A percentile compares a stretch with the other conserved stretches of the same genome.
Conservation (phyloP, 2,329 filamentous ascomycete species). For the Cercospora zeina region DNA sequence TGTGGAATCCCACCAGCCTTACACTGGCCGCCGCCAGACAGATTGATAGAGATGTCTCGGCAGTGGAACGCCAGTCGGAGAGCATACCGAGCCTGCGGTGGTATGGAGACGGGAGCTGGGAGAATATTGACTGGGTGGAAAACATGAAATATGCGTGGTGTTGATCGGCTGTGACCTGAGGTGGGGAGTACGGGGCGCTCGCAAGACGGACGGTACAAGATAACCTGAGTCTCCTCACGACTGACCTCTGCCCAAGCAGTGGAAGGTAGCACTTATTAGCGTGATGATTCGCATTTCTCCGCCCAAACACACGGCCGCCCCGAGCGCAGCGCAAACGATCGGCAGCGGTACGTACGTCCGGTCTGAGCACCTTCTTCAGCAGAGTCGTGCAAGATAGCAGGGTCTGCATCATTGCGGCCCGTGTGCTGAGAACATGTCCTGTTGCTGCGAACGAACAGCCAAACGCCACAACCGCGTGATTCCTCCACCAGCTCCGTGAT, state of each 20-base stretch:
- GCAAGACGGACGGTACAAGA: neutral
- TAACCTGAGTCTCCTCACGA: neutral
- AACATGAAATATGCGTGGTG: constrained; percentile 82
- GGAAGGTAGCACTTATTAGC: constrained; percentile 9
- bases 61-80: constrained; percentile 61
- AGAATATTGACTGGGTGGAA: constrained; percentile 66
- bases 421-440: neutral
- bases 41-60: constrained; percentile 51
- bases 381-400: neutral
- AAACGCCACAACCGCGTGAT: neutral
- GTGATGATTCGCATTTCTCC: constrained; percentile 8
- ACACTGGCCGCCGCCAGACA: constrained; percentile 46
- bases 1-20: constrained; percentile 76
- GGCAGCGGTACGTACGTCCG: constrained; percentile 1
- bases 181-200: neutral
- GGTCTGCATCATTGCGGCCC: neutral
- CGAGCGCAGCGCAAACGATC: constrained; percentile 15
- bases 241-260: neutral
- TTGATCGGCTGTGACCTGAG: constrained; percentile 41
- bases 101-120: constrained; percentile 58
- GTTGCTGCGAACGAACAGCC: neutral
- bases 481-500: neutral
- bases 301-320: constrained; percentile 6
- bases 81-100: constrained; percentile 73
- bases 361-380: neutral